These are phyloP conservation scores for Pyricularia sp. DNA, from an alignment of 2,329 filamentous ascomycete species.

Conservation along the genomic window DNA sequence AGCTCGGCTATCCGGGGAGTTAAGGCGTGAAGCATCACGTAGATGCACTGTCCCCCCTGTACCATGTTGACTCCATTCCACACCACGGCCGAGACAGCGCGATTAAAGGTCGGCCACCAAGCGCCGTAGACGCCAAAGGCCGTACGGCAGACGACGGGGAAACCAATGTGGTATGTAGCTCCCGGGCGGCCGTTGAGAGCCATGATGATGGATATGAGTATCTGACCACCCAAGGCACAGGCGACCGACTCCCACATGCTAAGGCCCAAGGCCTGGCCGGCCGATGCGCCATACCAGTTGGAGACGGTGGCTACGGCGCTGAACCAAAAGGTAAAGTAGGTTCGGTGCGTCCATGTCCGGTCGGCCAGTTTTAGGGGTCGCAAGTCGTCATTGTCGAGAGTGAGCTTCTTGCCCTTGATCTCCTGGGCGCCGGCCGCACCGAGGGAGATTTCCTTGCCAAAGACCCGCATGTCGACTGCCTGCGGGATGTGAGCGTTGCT, in stretches of 20 bases:
- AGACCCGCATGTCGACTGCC: background rate
- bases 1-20: slow-evolving; percentile 29
- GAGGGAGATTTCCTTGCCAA: background rate
- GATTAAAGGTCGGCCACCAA: slow-evolving; percentile 32
- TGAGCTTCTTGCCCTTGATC: slow-evolving; percentile 7
- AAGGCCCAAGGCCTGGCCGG: slow-evolving; percentile 30
- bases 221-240: slow-evolving; percentile 29
- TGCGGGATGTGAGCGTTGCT: background rate
- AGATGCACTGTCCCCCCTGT: slow-evolving; percentile 15
- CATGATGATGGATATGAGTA: slow-evolving; percentile 29
- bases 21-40: slow-evolving; percentile 28
- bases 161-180: slow-evolving; percentile 32
- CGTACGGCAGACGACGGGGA: slow-evolving; percentile 29
- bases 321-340: slow-evolving; percentile 33
- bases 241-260: slow-evolving; percentile 39
- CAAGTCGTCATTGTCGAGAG: slow-evolving; percentile 30
- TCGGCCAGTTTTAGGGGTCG: slow-evolving; percentile 27
- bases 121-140: slow-evolving; percentile 34
- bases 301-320: slow-evolving; percentile 27
- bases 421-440: background rate
- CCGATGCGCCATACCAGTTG: slow-evolving; percentile 26
- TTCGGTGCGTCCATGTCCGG: slow-evolving; percentile 28
- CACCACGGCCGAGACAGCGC: slow-evolving; percentile 18
- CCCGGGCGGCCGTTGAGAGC: slow-evolving; percentile 31
- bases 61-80: slow-evolving; percentile 23